Percentiles rank a stretch among this genome's conserved stretches.
phyloP scores from a whole-genome alignment of 2,329 filamentous ascomycete genomes.

The Ophiostoma ulmi region DNA sequence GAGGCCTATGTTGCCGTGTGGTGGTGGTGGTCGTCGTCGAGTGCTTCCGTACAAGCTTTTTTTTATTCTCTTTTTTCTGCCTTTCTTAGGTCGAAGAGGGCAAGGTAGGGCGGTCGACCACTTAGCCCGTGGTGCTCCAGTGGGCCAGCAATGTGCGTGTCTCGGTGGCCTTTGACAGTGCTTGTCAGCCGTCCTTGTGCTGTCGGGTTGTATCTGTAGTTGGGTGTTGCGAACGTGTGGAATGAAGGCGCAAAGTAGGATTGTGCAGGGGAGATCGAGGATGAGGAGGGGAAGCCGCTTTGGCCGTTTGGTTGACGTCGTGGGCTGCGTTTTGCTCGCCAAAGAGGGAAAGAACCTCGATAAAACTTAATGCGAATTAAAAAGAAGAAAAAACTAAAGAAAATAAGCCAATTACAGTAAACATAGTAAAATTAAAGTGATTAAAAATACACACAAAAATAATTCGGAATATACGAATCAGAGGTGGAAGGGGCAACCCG shows the following conservation, averaged over 20 bases:
- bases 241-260: constrained; percentile 10
- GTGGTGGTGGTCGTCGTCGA: not conserved
- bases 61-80: not conserved
- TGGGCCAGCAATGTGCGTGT: constrained; percentile 9
- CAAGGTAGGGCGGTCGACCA: constrained; percentile 6
- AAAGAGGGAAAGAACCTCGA: not conserved
- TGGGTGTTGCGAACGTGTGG: not conserved
- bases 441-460: not conserved
- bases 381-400: not conserved
- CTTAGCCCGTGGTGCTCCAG: not conserved
- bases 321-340: not conserved
- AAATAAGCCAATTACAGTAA: not conserved
- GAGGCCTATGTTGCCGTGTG: not conserved
- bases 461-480: not conserved
- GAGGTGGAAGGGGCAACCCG: not conserved
- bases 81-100: not conserved
- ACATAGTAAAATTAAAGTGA: not conserved
- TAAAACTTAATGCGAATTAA: constrained; percentile 1
- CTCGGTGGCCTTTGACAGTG: not conserved
- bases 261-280: not conserved
- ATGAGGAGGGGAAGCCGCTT: not conserved
- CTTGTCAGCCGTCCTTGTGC: not conserved
- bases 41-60: not conserved
- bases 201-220: not conserved
- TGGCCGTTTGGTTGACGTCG: constrained; percentile 8